Conservation (phyloP, 352 stramenopile genomes). For the Chrysophaeum taylorii region DNA sequence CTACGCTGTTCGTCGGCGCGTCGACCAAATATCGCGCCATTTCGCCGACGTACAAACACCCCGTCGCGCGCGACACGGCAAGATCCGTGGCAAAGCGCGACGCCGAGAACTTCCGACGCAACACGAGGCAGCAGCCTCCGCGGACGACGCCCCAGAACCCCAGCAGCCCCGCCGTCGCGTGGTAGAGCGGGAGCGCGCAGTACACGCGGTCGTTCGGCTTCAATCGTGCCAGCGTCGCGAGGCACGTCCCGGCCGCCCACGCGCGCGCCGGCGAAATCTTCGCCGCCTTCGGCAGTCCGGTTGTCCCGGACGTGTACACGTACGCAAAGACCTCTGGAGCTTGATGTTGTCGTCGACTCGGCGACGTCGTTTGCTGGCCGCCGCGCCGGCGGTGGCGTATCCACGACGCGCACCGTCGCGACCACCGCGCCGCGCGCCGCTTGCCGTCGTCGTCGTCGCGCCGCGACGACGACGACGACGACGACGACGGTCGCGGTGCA, state of each 20-base stretch:
- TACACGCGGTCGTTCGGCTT: slow-evolving; percentile 26
- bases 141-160: slow-evolving; percentile 22
- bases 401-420: no score
- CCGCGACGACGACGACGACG: background rate
- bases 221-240: background rate
- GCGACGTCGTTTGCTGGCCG: no score
- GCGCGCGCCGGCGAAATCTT: slow-evolving; percentile 20
- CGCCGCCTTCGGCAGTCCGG: slow-evolving; percentile 28
- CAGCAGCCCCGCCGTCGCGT: slow-evolving; percentile 33
- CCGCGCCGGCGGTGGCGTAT: no score
- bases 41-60: slow-evolving; percentile 17
- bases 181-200: slow-evolving; percentile 33
- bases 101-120: slow-evolving; percentile 34
- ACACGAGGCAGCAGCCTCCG: slow-evolving; percentile 21
- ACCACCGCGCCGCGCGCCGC: background rate
- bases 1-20: background rate
- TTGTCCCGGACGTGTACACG: slow-evolving; percentile 31
- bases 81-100: slow-evolving; percentile 22
- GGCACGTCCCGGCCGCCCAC: slow-evolving; percentile 14
- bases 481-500: no score
- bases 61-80: background rate
- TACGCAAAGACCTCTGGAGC: slow-evolving; percentile 20
- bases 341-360: no score
- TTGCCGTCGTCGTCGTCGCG: background rate
- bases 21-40: background rate